Conservation (phyloP, 106 monocot genomes). For the Agapanthus africanus region DNA sequence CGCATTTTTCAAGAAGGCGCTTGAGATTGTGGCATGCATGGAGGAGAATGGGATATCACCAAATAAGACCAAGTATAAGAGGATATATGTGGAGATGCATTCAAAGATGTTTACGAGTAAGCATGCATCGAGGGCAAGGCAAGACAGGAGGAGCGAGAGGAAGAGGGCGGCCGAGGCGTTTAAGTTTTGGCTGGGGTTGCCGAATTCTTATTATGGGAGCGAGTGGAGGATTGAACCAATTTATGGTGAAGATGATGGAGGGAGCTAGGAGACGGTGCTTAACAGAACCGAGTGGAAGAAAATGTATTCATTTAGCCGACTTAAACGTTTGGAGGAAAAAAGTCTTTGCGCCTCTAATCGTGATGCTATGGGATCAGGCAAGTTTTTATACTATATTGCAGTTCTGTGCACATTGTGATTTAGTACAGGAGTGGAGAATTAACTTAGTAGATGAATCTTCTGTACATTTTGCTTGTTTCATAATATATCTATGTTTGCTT, state of each 20-base stretch:
- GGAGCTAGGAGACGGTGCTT: no score
- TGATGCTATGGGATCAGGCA: no score
- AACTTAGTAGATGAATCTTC: not conserved
- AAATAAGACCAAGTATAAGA: conserved; percentile 87
- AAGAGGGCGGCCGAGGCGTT: conserved; percentile 94
- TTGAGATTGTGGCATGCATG: conserved; percentile 96
- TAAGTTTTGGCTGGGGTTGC: conserved; percentile 94
- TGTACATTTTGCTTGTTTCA: not conserved
- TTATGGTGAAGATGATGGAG: conserved; percentile 22
- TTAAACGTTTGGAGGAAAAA: no score
- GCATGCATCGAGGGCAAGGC: conserved; percentile 89
- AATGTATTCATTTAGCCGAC: no score
- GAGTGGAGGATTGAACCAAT: conserved; percentile 90
- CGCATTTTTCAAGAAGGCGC: conserved; percentile 84
- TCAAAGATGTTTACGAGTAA: conserved; percentile 95
- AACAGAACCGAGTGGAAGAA: no score
- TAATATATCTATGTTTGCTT: not conserved
- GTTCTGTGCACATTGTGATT: not conserved
- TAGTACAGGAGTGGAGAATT: not conserved
- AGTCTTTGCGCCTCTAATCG: no score
- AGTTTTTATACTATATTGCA: no score
- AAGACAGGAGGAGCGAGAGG: conserved; percentile 72
- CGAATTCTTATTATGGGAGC: conserved; percentile 86
- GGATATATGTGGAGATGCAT: conserved; percentile 95
- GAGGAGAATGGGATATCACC: conserved; percentile 91